These are phyloP conservation scores for Lipomyces sp. DNA, from an alignment of 805 yeast genomes.

Conservation along the genomic window DNA sequence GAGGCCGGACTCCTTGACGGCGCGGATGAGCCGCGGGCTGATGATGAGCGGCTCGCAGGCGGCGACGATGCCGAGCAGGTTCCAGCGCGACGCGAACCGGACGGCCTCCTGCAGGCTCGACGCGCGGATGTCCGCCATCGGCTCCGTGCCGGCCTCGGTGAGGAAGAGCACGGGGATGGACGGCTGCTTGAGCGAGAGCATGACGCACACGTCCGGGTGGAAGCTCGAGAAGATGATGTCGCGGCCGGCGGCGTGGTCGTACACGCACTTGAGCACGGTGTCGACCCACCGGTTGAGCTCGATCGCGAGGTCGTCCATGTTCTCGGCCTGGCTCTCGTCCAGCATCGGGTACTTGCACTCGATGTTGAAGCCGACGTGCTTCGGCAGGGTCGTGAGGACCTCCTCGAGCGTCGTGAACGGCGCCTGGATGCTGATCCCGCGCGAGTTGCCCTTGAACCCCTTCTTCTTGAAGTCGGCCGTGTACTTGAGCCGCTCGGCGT, in stretches of 20 bases:
- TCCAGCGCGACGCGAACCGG: conserved; percentile 87
- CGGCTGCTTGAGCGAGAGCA: conserved; percentile 88
- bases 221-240: conserved; percentile 89
- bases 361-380: conserved; percentile 84
- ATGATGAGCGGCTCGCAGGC: conserved; percentile 83
- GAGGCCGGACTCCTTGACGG: conserved; percentile 85
- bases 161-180: conserved; percentile 84
- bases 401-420: conserved; percentile 86
- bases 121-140: conserved; percentile 90
- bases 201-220: conserved; percentile 87
- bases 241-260: conserved; percentile 72
- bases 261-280: conserved; percentile 74
- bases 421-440: conserved; percentile 88
- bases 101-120: conserved; percentile 86
- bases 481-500: conserved; percentile 66
- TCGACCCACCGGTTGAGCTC: conserved; percentile 88
- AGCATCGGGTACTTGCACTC: conserved; percentile 92
- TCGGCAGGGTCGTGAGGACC: conserved; percentile 75
- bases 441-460: conserved; percentile 86
- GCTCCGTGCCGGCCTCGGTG: conserved; percentile 80
- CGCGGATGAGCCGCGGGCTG: conserved; percentile 82
- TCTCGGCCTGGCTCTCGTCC: conserved; percentile 86
- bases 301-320: conserved; percentile 77
- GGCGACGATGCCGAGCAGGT: conserved; percentile 83
- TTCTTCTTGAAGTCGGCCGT: conserved; percentile 86